Evolutionary conservation across 2,329 filamentous ascomycete species (phyloP).

Genomic region (Fusarium sp.): DNA sequence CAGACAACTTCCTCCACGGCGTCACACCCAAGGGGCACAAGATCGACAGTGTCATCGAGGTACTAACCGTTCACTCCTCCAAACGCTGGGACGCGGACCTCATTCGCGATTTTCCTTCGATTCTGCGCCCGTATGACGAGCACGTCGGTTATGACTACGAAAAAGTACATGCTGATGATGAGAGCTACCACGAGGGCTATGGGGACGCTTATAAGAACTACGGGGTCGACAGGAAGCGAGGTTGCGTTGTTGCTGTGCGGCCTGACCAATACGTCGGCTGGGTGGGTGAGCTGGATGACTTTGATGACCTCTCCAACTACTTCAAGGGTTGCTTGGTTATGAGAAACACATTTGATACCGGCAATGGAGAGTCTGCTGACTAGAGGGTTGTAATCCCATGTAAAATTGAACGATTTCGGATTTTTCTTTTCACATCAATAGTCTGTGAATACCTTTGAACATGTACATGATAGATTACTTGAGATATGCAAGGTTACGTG

Average conservation of each 20-base stretch:
- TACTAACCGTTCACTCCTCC: constrained; percentile 68
- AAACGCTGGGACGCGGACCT: constrained; percentile 59
- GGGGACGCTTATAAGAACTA: constrained; percentile 64
- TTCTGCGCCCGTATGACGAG: constrained; percentile 59
- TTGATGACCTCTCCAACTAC: constrained; percentile 1
- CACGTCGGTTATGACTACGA: constrained; percentile 64
- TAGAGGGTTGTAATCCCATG: too few relatives aligned
- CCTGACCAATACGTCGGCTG: constrained; percentile 73
- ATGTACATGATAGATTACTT: too few relatives aligned
- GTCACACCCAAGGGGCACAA: constrained; percentile 37
- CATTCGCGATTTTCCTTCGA: constrained; percentile 49
- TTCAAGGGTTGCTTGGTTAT: not conserved
- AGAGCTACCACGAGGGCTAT: constrained; percentile 62
- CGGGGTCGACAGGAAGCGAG: constrained; percentile 63
- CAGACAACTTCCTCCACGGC: constrained; percentile 52
- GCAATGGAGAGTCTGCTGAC: too few relatives aligned
- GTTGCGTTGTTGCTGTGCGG: constrained; percentile 67
- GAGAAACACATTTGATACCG: not conserved
- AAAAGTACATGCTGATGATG: constrained; percentile 64
- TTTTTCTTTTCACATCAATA: too few relatives aligned
- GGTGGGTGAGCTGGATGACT: constrained; percentile 51
- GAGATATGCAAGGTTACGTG: too few relatives aligned
- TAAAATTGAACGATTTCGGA: too few relatives aligned
- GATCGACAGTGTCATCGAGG: constrained; percentile 58
- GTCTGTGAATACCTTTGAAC: too few relatives aligned